Base-by-base conservation (phyloP, 805 yeast genomes). In the Hanseniaspora taiwanica region DNA sequence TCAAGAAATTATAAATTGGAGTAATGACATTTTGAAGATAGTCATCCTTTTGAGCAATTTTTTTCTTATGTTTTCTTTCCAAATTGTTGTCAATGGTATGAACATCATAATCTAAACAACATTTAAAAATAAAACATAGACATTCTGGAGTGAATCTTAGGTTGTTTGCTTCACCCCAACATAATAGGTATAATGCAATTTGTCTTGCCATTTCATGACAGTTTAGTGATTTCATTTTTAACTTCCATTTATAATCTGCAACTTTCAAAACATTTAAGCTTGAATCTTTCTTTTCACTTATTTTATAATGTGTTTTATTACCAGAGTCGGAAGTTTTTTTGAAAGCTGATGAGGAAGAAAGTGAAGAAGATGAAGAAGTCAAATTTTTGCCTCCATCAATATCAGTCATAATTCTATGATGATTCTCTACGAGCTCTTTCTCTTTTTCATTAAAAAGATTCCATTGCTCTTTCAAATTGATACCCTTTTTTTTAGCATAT, bases 101-200 rank as follows among this genome's bases (percentile, higher is more conserved):
- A 41, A 71, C 34, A 78, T 68, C 36, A 79, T 81, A 46, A 80
- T 57, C 59, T 75, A 87, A 70, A 38, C 93, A 84, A 49, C 93
- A 79, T 51, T 84, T 82, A 63, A 78, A 84, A 20, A 85, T 72
- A 48, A 86, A 85, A 45, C 93, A 83, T 18, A 85, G 54, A 50
- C 94, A 83, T 53, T 85, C 96, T 0, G 96, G 95, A 76, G 85
- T 78, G 50, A 81, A 85, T 46, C 96, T 66, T 2, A 85, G 54
- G 49, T 83, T 86, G 52, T 81, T 83, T 0, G 94, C 85, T 54
- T 85, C 96, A 1, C 94, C 93, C 96, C 96, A 85, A 46, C 83
- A 72, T 41, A 82, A 56, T 10, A 85, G 64, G 51, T 77, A 86
- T 6, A 85, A 58, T 0, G 82, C 74, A 14, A 85, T 47, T 46